phyloP scores from a whole-genome alignment of 805 yeast genomes.

The Kodamaea kaohsiungensis region DNA sequence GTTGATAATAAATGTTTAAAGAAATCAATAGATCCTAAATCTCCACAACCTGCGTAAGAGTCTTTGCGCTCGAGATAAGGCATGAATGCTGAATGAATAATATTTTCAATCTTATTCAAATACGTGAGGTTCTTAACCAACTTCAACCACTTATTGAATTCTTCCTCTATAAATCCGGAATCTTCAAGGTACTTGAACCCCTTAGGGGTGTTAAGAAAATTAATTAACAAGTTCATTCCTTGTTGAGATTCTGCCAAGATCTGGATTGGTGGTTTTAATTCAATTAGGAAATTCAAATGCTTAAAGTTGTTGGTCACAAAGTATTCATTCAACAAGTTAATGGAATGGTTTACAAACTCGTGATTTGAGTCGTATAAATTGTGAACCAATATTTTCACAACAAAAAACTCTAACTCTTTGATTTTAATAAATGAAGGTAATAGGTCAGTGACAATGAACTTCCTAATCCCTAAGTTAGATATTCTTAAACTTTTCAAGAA shows the following conservation, averaged over 20 bases:
- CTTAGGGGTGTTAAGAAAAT: conserved; percentile 60
- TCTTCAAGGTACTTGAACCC: conserved; percentile 69
- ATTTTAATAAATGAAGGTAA: conserved; percentile 38
- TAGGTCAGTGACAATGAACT: conserved; percentile 58
- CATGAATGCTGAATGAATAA: not conserved
- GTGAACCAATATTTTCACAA: conserved; percentile 55
- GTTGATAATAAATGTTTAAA: conserved; percentile 81
- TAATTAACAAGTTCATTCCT: conserved; percentile 53
- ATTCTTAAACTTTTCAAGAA: conserved; percentile 64
- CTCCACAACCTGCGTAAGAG: not conserved
- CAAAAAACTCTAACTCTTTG: conserved; percentile 46
- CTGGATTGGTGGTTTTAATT: conserved; percentile 54
- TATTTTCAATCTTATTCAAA: conserved; percentile 46
- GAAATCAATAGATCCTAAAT: conserved; percentile 48
- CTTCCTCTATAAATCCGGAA: conserved; percentile 60
- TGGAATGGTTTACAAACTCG: conserved; percentile 21
- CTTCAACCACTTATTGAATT: conserved; percentile 68
- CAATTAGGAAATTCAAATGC: conserved; percentile 52
- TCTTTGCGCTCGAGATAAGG: not conserved
- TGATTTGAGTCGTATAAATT: conserved; percentile 63
- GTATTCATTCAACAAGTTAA: conserved; percentile 22
- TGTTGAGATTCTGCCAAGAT: conserved; percentile 23
- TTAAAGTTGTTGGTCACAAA: conserved; percentile 27
- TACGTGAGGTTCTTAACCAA: conserved; percentile 33
- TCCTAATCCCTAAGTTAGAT: conserved; percentile 51